These are phyloP conservation scores for Actinomortierella wolfii DNA, from an alignment of 371 early-diverging fungal species.

Conservation along the genomic window DNA sequence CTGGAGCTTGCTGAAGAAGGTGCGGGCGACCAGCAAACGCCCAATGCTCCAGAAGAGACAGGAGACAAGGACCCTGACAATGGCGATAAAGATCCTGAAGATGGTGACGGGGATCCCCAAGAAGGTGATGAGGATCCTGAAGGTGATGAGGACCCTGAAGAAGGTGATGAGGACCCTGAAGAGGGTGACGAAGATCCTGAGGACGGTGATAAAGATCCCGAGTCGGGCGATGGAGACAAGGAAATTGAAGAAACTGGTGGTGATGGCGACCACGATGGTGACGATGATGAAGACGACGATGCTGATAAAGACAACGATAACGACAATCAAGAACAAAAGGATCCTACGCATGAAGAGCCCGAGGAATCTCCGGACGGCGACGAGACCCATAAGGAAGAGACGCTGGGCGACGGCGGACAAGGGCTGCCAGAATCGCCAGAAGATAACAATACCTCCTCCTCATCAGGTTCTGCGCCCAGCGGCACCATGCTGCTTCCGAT, in stretches of 20 bases:
- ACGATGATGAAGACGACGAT: conserved; percentile 14
- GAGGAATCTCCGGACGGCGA: background rate
- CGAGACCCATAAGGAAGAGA: conserved; percentile 2
- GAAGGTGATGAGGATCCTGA: conserved; percentile 1
- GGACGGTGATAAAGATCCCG: conserved; percentile 11
- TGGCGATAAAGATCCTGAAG: conserved; percentile 12
- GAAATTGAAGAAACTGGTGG: conserved; percentile 3
- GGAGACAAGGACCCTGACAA: conserved; percentile 11
- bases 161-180: background rate
- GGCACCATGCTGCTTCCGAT: background rate
- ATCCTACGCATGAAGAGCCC: background rate
- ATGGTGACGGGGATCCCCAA: background rate
- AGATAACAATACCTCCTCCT: conserved; percentile 2
- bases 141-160: background rate
- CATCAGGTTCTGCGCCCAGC: background rate
- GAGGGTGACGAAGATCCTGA: conserved; percentile 9
- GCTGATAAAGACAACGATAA: conserved; percentile 4
- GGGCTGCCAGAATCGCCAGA: conserved; percentile 8
- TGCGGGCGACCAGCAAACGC: too few species aligned
- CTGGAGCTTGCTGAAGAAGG: conserved; percentile 8
- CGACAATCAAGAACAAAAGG: conserved; percentile 4
- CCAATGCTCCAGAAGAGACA: too few species aligned
- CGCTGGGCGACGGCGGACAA: background rate
- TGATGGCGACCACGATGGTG: conserved; percentile 5
- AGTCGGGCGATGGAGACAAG: background rate